Evolutionary conservation across 2,329 filamentous ascomycete species (phyloP), one percentile per base, ranked within the genome.

Genomic region (Ascochyta viciae-villosae): DNA sequence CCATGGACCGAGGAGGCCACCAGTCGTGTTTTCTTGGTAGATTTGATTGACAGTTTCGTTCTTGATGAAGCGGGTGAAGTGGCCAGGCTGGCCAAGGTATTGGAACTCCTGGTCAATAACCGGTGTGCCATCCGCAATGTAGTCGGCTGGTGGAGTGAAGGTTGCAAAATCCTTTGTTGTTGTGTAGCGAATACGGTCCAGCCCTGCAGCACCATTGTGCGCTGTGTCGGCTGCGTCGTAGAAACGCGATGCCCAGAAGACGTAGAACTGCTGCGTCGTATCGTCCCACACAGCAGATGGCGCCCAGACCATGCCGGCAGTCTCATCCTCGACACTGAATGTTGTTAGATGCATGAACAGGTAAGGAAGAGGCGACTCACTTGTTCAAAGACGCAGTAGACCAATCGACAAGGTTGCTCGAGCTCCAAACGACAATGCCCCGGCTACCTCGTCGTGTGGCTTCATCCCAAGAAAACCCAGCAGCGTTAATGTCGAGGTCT

Each of bases 151-250:
- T 15, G 41, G 4, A 16, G 34, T 49, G 29, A 58, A 58, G 6
- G 60, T 62, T 19, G 37, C 34, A 44, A 62, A 62, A 26, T 62
- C 53, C 27, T 54, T 57, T 3, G 59, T 62, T 27, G 54, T 45
- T 6, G 59, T 42, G 27, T 55, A 62, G 4, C 53, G 57, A 12
- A 62, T 60, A 7, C 50, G 39, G 4, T 58, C 51, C 6, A 50
- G 37, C 3, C 38, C 42, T n/a, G 54, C 54, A 10, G 45, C 37
- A n/a, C 57, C 54, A 13, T 47, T 50, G 34, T 48, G 60, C 12
- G 24, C 55, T 23, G 26, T 49, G n/a, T 57, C 58, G 22, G 29
- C 45, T 15, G 39, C 50, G 34, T 82, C 4, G 29, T 45, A 45
- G 1, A 35, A 33, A 3, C 31, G 51, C 13, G 37, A 41, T n/a